A percentile compares a stretch with the other conserved stretches of the same genome.
phyloP scores from a whole-genome alignment of 1,284 basidiomycete genomes.

The Mycena sp. region DNA sequence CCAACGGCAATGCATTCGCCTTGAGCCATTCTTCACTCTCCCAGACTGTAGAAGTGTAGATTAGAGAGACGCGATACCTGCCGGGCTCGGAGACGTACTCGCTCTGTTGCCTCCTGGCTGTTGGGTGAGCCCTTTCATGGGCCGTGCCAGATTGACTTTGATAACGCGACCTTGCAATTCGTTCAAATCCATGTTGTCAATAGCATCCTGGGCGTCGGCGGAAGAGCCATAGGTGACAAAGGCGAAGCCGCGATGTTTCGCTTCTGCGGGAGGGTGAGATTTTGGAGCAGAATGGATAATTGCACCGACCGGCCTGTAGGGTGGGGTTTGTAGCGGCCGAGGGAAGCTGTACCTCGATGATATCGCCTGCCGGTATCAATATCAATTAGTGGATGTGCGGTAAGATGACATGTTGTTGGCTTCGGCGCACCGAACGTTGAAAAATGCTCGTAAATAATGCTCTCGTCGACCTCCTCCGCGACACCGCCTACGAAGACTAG shows the following conservation, averaged over 20 bases:
- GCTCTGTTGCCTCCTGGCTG: conserved; percentile 73
- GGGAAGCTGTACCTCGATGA: conserved; percentile 84
- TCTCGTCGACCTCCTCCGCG: conserved; percentile 79
- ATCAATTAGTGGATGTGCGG: conserved; percentile 7
- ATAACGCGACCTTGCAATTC: conserved; percentile 78
- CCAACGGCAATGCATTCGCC: conserved; percentile 75
- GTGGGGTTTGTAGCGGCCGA: conserved; percentile 68
- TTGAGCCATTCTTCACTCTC: conserved; percentile 87
- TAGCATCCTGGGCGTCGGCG: conserved; percentile 86
- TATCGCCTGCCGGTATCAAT: conserved; percentile 64
- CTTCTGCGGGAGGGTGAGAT: conserved; percentile 51
- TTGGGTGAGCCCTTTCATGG: conserved; percentile 72
- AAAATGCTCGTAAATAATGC: conserved; percentile 72
- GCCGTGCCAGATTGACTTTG: conserved; percentile 81
- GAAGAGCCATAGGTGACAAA: conserved; percentile 81
- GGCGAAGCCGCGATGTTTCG: conserved; percentile 84
- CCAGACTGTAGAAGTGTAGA: conserved; percentile 66
- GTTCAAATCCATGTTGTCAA: conserved; percentile 91
- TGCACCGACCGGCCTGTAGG: conserved; percentile 26
- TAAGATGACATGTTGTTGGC: not conserved
- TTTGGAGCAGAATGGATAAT: conserved; percentile 13
- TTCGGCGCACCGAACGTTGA: conserved; percentile 74
- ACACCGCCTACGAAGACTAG: conserved; percentile 78
- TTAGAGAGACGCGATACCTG: conserved; percentile 25
- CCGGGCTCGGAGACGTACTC: conserved; percentile 55